Evolutionary conservation across 495 filamentous ascomycete species (phyloP).

Genomic region (Neurospora sp.): DNA sequence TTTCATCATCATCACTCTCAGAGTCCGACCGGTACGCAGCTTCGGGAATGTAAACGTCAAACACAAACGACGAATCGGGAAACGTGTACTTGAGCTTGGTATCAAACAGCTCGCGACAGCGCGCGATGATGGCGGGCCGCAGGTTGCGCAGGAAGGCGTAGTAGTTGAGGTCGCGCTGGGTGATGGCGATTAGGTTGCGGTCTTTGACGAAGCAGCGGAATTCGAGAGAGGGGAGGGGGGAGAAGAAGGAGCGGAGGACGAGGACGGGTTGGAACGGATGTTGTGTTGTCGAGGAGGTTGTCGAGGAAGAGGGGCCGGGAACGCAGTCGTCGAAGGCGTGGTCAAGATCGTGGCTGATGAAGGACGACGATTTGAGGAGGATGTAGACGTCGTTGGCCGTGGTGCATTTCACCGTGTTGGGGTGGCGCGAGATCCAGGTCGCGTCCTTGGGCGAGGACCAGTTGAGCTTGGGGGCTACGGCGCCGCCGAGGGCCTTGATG

Average conservation of each 20-base stretch:
- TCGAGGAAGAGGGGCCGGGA: slow-evolving; percentile 38
- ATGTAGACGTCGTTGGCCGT: slow-evolving; percentile 86
- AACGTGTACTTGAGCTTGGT: slow-evolving; percentile 62
- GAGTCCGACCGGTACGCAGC: slow-evolving; percentile 49
- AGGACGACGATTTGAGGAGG: slow-evolving; percentile 84
- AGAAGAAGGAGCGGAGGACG: slow-evolving; percentile 76
- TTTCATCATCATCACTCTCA: slow-evolving; percentile 39
- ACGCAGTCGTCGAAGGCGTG: slow-evolving; percentile 79
- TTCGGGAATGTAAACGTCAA: slow-evolving; percentile 85
- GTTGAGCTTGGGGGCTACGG: slow-evolving; percentile 84
- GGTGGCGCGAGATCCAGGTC: slow-evolving; percentile 78
- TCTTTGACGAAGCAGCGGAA: slow-evolving; percentile 90
- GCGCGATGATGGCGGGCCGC: slow-evolving; percentile 46
- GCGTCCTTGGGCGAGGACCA: slow-evolving; percentile 97
- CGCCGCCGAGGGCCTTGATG: slow-evolving; percentile 71
- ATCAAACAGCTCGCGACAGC: slow-evolving; percentile 61
- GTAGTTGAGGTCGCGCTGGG: slow-evolving; percentile 83
- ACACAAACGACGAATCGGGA: slow-evolving; percentile 72
- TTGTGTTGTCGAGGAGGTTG: slow-evolving; percentile 12
- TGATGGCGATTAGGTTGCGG: slow-evolving; percentile 67
- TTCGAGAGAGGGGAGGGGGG: slow-evolving; percentile 80
- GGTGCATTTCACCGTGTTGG: slow-evolving; percentile 83
- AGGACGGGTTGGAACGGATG: slow-evolving; percentile 21
- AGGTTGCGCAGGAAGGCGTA: slow-evolving; percentile 71
- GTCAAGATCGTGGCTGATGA: slow-evolving; percentile 88